Percentiles rank a stretch among this genome's conserved stretches.
Conservation (phyloP, 2,329 filamentous ascomycete genomes). For the Penicillium sp. region DNA sequence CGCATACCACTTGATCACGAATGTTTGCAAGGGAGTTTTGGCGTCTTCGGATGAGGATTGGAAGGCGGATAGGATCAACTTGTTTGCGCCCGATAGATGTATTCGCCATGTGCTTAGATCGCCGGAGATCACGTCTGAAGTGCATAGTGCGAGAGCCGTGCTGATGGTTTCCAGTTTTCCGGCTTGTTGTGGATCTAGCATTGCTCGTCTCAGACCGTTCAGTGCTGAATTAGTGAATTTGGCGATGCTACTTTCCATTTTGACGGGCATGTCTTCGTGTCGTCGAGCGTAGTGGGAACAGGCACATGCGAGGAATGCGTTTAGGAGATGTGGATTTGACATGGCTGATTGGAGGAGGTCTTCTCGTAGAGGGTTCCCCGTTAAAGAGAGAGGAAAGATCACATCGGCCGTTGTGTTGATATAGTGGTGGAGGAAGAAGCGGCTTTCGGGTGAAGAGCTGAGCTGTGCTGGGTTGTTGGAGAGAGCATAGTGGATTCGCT, state of each 20-base stretch:
- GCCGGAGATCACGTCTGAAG: conserved; percentile 7
- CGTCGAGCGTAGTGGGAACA: conserved; percentile 3
- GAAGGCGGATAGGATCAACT: conserved; percentile 1
- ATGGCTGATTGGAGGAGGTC: conserved; percentile 5
- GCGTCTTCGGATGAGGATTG: background rate
- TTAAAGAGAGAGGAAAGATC: conserved; percentile 7
- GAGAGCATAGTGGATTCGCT: conserved; percentile 2
- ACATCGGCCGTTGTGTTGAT: conserved; percentile 4
- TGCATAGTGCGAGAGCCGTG: conserved; percentile 8
- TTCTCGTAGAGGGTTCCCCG: conserved; percentile 3
- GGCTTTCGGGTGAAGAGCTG: conserved; percentile 3
- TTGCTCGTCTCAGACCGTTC: conserved; percentile 2
- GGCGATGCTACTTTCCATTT: background rate
- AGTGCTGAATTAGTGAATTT: conserved; percentile 6
- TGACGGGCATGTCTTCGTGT: background rate
- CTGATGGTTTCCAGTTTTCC: conserved; percentile 3
- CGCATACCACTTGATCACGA: conserved; percentile 7
- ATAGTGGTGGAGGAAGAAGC: conserved; percentile 7
- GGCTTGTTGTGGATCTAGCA: conserved; percentile 5
- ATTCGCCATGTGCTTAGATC: conserved; percentile 8
- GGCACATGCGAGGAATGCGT: conserved; percentile 7
- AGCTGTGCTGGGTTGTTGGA: conserved; percentile 1
- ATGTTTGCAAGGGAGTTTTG: background rate
- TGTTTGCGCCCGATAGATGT: conserved; percentile 5
- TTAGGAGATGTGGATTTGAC: conserved; percentile 4